These are phyloP conservation scores for Apiotrichum mycotoxinovorans DNA, from an alignment of 1,284 basidiomycete genomes.

Conservation along the genomic window DNA sequence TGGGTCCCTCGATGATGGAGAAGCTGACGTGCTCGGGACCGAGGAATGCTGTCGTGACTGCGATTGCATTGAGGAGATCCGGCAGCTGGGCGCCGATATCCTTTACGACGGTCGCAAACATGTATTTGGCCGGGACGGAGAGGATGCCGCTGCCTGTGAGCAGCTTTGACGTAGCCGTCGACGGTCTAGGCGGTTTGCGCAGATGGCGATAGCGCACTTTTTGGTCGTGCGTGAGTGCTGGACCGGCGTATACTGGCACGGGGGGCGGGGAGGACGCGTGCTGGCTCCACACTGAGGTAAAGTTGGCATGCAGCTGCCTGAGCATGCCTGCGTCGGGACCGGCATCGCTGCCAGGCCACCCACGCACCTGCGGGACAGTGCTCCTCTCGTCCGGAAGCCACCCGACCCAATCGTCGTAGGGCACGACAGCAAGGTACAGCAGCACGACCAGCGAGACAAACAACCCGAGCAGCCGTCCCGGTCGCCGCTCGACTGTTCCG, in stretches of 20 bases:
- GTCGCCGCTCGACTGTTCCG: not conserved
- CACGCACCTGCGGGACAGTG: not conserved
- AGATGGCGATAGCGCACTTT: slow-evolving; percentile 36
- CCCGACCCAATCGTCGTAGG: not conserved
- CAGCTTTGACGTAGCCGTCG: slow-evolving; percentile 4
- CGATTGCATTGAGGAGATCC: slow-evolving; percentile 45
- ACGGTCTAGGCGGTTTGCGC: slow-evolving; percentile 9
- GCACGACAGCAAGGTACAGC: not conserved
- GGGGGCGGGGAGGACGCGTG: slow-evolving; percentile 4
- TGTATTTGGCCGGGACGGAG: slow-evolving; percentile 33
- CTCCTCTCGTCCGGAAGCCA: not conserved
- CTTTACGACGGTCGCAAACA: slow-evolving; percentile 43
- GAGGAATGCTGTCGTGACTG: slow-evolving; percentile 39
- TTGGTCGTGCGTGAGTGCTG: slow-evolving; percentile 35
- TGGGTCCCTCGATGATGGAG: slow-evolving; percentile 49
- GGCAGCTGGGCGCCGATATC: slow-evolving; percentile 45
- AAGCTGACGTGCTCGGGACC: slow-evolving; percentile 37
- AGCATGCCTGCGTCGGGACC: not conserved
- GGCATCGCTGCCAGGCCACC: not conserved
- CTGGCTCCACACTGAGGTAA: slow-evolving; percentile 16
- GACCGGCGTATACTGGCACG: slow-evolving; percentile 30
- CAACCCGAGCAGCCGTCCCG: not conserved
- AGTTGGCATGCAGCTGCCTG: slow-evolving; percentile 12
- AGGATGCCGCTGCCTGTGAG: not conserved
- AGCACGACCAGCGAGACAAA: not conserved